Percentiles rank a stretch among this genome's conserved stretches.
These are phyloP conservation scores for Corniculantispora saksenae DNA, from an alignment of 2,329 filamentous ascomycete species.

Conservation along the genomic window DNA sequence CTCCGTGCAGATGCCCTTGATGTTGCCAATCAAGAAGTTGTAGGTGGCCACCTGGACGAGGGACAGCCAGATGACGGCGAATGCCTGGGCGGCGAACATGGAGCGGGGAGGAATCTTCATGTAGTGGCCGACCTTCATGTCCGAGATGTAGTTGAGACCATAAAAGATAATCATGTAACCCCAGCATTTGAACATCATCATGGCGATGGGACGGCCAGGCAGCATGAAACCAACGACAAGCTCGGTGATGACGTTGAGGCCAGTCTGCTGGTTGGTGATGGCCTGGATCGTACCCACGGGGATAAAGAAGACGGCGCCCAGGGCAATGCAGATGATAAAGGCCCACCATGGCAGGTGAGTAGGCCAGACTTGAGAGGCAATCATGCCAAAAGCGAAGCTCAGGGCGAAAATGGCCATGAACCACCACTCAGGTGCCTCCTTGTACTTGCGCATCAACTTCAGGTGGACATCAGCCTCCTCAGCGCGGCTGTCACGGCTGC, in stretches of 20 bases:
- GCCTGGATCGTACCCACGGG: conserved; percentile 49
- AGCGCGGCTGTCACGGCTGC: conserved; percentile 32
- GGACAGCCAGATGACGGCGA: conserved; percentile 42
- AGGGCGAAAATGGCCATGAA: conserved; percentile 47
- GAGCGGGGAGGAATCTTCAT: conserved; percentile 55
- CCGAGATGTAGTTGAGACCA: conserved; percentile 47
- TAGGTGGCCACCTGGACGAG: conserved; percentile 40
- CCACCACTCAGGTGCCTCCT: conserved; percentile 50
- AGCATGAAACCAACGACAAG: conserved; percentile 52
- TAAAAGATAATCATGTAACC: conserved; percentile 49
- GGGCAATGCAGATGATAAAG: conserved; percentile 41
- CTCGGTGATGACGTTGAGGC: conserved; percentile 51
- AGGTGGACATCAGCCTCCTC: conserved; percentile 53
- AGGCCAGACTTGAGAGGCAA: conserved; percentile 36
- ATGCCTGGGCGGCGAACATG: conserved; percentile 48
- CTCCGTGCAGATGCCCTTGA: conserved; percentile 52
- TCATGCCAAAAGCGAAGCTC: conserved; percentile 52
- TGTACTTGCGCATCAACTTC: conserved; percentile 42
- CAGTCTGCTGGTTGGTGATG: conserved; percentile 51
- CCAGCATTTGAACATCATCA: conserved; percentile 52
- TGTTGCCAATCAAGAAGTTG: conserved; percentile 47
- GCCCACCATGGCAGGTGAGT: conserved; percentile 49
- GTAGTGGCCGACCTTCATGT: conserved; percentile 55
- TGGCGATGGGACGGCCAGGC: conserved; percentile 48
- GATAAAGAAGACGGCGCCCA: conserved; percentile 43